These are phyloP conservation scores for Leucogyrophana mollusca DNA, from an alignment of 768 basidiomycete species.

Conservation along the genomic window DNA sequence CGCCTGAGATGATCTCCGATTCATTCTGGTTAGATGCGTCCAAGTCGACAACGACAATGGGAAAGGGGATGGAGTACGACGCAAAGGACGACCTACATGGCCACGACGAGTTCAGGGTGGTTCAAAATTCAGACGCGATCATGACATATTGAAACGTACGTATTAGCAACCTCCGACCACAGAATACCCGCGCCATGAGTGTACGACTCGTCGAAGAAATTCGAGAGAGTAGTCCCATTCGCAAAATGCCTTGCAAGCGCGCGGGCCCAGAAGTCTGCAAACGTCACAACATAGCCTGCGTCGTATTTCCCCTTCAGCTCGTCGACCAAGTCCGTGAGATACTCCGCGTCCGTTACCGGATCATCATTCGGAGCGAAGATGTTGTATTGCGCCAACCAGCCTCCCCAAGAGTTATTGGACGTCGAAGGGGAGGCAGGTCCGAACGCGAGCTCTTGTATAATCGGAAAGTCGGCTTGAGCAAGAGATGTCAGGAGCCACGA, in stretches of 20 bases:
- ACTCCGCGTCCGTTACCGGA: constrained; percentile 11
- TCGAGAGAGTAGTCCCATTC: constrained; percentile 34
- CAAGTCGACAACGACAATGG: constrained; percentile 33
- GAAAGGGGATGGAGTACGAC: constrained; percentile 36
- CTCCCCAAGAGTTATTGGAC: constrained; percentile 24
- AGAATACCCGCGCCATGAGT: constrained; percentile 34
- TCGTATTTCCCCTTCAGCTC: constrained; percentile 30
- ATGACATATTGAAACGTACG: constrained; percentile 21
- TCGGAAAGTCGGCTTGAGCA: constrained; percentile 39
- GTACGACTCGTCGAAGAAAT: constrained; percentile 26
- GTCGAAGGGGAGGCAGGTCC: constrained; percentile 21
- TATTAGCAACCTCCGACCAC: constrained; percentile 32
- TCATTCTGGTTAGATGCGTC: constrained; percentile 22
- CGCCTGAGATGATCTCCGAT: constrained; percentile 16
- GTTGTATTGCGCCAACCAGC: constrained; percentile 30
- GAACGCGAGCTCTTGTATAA: constrained; percentile 36
- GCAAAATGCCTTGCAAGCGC: constrained; percentile 35
- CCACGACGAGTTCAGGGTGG: no score
- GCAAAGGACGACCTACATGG: constrained; percentile 29
- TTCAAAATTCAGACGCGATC: not conserved
- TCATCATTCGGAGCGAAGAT: constrained; percentile 17
- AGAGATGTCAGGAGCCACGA: constrained; percentile 40
- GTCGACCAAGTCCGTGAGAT: constrained; percentile 15
- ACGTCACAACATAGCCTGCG: constrained; percentile 29
- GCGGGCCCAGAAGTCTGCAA: constrained; percentile 27